Evolutionary conservation across 73 alveolate genomes (phyloP).

Genomic region (Paramecium bursaria): DNA sequence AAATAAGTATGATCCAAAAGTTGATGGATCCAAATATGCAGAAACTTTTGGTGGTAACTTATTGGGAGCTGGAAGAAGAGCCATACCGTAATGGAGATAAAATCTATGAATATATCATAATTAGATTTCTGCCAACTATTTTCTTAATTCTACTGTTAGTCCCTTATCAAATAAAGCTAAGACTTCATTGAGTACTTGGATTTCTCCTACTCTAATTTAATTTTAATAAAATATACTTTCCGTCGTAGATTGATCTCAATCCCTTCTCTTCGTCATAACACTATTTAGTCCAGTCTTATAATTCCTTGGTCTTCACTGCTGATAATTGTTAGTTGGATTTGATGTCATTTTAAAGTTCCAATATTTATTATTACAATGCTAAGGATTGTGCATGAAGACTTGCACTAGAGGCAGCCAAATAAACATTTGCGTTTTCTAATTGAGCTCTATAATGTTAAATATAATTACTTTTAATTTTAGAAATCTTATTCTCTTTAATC

Average conservation of each 20-base stretch:
- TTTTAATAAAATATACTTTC: background rate
- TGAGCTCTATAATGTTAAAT: background rate
- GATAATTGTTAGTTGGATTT: slow-evolving; percentile 19
- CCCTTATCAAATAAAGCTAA: slow-evolving; percentile 12
- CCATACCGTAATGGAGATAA: slow-evolving; percentile 45
- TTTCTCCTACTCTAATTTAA: slow-evolving; percentile 24
- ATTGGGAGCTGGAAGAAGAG: slow-evolving; percentile 57
- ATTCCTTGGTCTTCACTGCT: slow-evolving; percentile 3
- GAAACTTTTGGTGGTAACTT: slow-evolving; percentile 57
- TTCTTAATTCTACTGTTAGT: slow-evolving; percentile 26
- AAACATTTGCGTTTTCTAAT: slow-evolving; percentile 3
- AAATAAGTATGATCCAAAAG: slow-evolving; percentile 53
- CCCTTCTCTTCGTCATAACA: slow-evolving; percentile 37
- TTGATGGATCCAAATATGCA: slow-evolving; percentile 59
- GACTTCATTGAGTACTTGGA: slow-evolving; percentile 20
- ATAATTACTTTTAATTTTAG: slow-evolving; percentile 7
- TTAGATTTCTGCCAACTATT: slow-evolving; percentile 49
- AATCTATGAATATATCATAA: slow-evolving; percentile 44
- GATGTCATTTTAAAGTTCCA: slow-evolving; percentile 31
- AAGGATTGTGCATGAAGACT: slow-evolving; percentile 2
- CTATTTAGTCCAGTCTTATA: slow-evolving; percentile 38
- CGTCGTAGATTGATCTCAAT: slow-evolving; percentile 29
- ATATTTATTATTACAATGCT: slow-evolving; percentile 6
- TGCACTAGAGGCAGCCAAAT: slow-evolving; percentile 53
- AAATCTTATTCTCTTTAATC: slow-evolving; percentile 59